Evolutionary conservation across 2,329 filamentous ascomycete genomes (phyloP).

Genomic region (Colletotrichum sp.): DNA sequence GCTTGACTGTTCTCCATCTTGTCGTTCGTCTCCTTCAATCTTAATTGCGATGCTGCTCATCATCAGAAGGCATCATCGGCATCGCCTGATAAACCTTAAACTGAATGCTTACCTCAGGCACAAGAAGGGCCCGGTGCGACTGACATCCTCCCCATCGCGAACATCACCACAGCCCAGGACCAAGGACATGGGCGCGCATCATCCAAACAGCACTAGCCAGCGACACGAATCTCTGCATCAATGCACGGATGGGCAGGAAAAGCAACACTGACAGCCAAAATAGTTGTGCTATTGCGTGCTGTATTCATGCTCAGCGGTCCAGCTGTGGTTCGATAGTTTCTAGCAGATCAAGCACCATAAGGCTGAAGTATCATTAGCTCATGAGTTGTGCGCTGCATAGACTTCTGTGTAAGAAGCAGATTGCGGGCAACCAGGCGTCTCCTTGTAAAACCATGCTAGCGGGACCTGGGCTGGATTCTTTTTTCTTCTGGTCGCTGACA

Average conservation of each 20-base stretch:
- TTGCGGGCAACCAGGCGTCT: neutral
- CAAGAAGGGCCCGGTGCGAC: neutral
- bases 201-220: neutral
- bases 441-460: conserved; percentile 11
- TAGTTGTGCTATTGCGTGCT: neutral
- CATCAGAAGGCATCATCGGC: neutral
- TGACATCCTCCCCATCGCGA: neutral
- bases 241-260: neutral
- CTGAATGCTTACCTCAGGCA: neutral
- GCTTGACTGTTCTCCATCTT: neutral
- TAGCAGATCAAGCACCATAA: neutral
- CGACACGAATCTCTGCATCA: neutral
- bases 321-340: neutral
- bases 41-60: neutral
- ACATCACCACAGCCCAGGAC: neutral
- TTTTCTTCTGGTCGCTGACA: neutral
- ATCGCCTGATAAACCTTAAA: conserved; percentile 4
- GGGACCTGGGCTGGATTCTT: neutral
- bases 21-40: conserved; percentile 5
- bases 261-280: neutral
- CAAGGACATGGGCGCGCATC: neutral
- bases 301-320: neutral
- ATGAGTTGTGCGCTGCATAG: neutral
- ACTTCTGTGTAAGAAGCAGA: neutral
- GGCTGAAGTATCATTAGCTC: conserved; percentile 3